Conservation (phyloP, 495 filamentous ascomycete species). For the Immersiella caudata region DNA sequence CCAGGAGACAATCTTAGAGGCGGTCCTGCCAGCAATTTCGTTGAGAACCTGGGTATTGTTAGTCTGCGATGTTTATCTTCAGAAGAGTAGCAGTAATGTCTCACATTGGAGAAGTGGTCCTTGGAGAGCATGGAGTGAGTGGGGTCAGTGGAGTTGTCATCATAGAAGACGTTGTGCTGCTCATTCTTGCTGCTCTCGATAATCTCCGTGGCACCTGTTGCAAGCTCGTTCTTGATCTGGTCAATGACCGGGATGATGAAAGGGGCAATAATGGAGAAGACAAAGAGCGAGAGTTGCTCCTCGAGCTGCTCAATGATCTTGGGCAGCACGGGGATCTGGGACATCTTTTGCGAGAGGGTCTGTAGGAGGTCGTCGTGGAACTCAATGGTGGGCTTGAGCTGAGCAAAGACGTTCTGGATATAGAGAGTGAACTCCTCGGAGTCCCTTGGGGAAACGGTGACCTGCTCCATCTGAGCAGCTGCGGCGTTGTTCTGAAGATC, state of each 20-base stretch:
- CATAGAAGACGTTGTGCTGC: conserved; percentile 83
- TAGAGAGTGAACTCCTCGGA: conserved; percentile 75
- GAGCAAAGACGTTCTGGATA: conserved; percentile 64
- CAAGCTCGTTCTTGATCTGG: conserved; percentile 81
- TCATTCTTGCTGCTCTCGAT: conserved; percentile 77
- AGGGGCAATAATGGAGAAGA: conserved; percentile 82
- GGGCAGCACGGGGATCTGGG: conserved; percentile 77
- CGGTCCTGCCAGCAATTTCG: conserved; percentile 81
- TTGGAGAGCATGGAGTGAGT: conserved; percentile 97
- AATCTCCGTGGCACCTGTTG: conserved; percentile 81
- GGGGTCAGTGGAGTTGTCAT: conserved; percentile 73
- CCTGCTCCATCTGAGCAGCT: conserved; percentile 65
- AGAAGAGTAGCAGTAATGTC: conserved; percentile 6
- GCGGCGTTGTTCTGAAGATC: conserved; percentile 69
- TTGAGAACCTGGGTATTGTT: conserved; percentile 65
- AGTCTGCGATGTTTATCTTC: conserved; percentile 21
- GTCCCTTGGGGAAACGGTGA: conserved; percentile 67
- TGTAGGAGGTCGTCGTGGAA: conserved; percentile 88
- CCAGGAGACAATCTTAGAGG: conserved; percentile 76
- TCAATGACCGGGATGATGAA: conserved; percentile 82
- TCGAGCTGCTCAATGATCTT: conserved; percentile 78
- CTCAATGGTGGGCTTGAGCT: conserved; percentile 83
- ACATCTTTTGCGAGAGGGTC: conserved; percentile 71
- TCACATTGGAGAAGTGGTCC: conserved; percentile 81
- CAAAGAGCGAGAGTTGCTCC: conserved; percentile 79